Base-by-base conservation (phyloP, 2,329 filamentous ascomycete species). In the Sodiomyces alkalinus region DNA sequence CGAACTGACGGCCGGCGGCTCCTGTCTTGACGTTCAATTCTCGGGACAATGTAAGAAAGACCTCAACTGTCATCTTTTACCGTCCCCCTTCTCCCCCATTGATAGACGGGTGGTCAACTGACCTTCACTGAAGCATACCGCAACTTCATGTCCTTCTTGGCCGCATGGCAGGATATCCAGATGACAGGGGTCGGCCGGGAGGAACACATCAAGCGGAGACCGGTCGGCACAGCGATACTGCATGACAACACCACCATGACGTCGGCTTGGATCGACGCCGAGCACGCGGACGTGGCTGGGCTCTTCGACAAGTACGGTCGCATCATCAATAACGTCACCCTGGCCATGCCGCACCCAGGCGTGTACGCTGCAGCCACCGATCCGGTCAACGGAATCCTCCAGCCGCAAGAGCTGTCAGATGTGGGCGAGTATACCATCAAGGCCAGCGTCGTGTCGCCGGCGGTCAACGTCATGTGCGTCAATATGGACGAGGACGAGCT, bases 161-260 rank as follows among this genome's bases (percentile, higher is more conserved):
- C 42, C 0, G 57, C 56, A 4, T 82, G 78, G 74, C 51, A 57
- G 5, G 35, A 42, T 0, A 55, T 64, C 14, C 52, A 58, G 4
- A 38, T 44, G 0, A 58, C 57, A 3, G 60, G 57, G 0, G 64
- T 58, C 8, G 51, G 49, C 0, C 54, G 45, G 2, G 43, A 53
- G 0, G 42, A 46, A 0, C 40, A 64, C 13, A 45, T 74, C 5
- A 40, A 36, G 0, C 27, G 53, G 0, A 58, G 81, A 4, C 78
- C 76, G 0, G 51, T 48, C 1, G 74, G 74, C 0, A 72, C 64
- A 26, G 74, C 68, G 1, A 62, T 76, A 7, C 49, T 85, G 2
- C 68, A 69, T 34, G 78, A 83, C 33, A 83, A 85, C 38, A 82
- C 75, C 0, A 83, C 78, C 0, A 58, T 86, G 30, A 61, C 53